A percentile compares a stretch with the other conserved stretches of the same genome.
Conservation (phyloP, 2,329 filamentous ascomycete species). For the Penicillium sp. region DNA sequence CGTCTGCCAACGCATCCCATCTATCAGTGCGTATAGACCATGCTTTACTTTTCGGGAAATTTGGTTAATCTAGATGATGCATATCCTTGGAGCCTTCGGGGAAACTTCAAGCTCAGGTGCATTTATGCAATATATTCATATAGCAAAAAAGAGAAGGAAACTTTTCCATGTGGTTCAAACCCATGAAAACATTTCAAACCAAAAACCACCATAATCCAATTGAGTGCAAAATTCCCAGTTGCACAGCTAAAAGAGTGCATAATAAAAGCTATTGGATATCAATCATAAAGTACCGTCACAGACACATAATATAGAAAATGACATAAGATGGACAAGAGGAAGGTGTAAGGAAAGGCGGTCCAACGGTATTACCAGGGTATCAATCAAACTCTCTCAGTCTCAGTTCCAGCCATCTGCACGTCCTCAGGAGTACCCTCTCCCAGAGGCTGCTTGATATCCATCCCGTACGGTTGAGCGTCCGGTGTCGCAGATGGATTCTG, state of each 20-base stretch:
- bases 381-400: slow-evolving; percentile 28
- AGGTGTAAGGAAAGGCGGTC: not conserved
- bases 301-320: not conserved
- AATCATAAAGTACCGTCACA: slow-evolving; percentile 19
- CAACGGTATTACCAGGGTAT: not conserved
- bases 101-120: too few relatives aligned
- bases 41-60: too few relatives aligned
- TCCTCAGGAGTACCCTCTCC: slow-evolving; percentile 25
- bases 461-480: slow-evolving; percentile 19
- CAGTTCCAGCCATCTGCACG: slow-evolving; percentile 38
- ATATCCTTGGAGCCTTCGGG: too few relatives aligned
- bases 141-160: not conserved
- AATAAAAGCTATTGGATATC: slow-evolving; percentile 25
- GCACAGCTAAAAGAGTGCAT: slow-evolving; percentile 3
- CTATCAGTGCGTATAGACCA: too few relatives aligned
- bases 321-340: not conserved
- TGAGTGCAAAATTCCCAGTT: not conserved
- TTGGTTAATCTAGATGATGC: too few relatives aligned
- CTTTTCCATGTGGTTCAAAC: not conserved
- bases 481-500: slow-evolving; percentile 15
- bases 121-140: too few relatives aligned
- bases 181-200: not conserved
- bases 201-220: not conserved
- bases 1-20: too few relatives aligned
- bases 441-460: slow-evolving; percentile 32